Base-by-base conservation (phyloP, 805 yeast genomes). In the Tetrapisispora nanseiensis region DNA sequence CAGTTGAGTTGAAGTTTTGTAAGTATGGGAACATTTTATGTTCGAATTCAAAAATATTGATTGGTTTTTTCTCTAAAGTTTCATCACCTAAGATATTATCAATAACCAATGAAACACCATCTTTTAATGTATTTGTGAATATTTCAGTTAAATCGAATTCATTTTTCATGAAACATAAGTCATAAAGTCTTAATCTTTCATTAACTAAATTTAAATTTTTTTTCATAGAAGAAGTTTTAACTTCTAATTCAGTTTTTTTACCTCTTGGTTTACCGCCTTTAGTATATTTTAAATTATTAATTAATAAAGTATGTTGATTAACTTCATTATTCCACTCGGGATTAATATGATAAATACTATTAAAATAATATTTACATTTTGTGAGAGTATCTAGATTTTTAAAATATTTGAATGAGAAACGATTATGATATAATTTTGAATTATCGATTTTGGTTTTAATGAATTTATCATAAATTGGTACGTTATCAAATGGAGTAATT, bases 1-100 rank as follows among this genome's bases (percentile, higher is more conserved):
- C 19, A 8, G 34, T 20, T 11, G 22, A 27, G 28, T 45, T 37
- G 34, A 38, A 50, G 6, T 38, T 31, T 31, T 46, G 43, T 22
- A 54, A 5, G 20, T 48, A 47, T 1, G 57, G 57, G 24, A 49
- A 53, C 55, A 54, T 52, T 33, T 44, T 51, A 15, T 42, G 45
- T 43, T 52, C 51, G 39, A 52, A 52, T 20, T 51, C 57, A 39
- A 43, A 49, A 27, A 43, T 50, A 30, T 42, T 16, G 18, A 29
- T 15, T 10, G 16, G 5, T 16, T 31, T 16, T 20, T 27, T 29
- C 11, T 16, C 36, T 6, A 4, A 12, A 12, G 8, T 18, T n/a
- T 28, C 12, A 19, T 10, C 23, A 19, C 22, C 31, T 24, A 15
- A 10, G 10, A 24, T 18, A 4, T 6, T 18, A 32, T 32, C 24